Evolutionary conservation across 306 rosid species (phyloP).

Genomic region (Vigna nakashimae): DNA sequence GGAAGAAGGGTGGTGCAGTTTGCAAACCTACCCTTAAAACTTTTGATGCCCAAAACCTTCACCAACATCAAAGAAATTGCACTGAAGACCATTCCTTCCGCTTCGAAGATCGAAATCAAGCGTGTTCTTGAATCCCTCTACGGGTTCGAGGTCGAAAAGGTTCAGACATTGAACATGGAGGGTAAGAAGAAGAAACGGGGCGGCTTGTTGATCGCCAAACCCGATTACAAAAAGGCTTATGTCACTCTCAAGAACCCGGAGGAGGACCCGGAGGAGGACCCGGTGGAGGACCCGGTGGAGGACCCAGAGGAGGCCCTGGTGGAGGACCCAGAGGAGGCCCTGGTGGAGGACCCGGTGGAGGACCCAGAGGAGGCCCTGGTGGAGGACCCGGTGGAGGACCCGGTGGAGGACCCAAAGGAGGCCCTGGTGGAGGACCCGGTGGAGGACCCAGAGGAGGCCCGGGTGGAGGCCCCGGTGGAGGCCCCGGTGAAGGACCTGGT

Average conservation of each 20-base stretch:
- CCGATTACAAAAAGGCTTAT: constrained; percentile 89
- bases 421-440: too few species aligned
- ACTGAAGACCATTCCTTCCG: constrained; percentile 88
- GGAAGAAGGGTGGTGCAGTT: constrained; percentile 59
- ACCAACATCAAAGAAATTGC: constrained; percentile 83
- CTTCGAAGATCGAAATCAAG: constrained; percentile 94
- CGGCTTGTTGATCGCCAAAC: constrained; percentile 66
- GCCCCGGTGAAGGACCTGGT: too few species aligned
- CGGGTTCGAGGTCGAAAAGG: constrained; percentile 86
- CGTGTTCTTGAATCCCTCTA: constrained; percentile 88
- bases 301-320: too few species aligned
- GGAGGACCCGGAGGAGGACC: too few species aligned
- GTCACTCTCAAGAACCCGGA: constrained; percentile 67
- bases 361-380: accelerated
- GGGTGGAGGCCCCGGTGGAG: too few species aligned
- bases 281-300: too few species aligned
- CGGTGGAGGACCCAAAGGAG: too few species aligned
- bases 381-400: too few species aligned
- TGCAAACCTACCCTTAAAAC: constrained; percentile 91
- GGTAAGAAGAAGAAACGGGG: constrained; percentile 89
- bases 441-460: too few species aligned
- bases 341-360: too few species aligned
- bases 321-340: too few species aligned
- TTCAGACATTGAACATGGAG: constrained; percentile 83
- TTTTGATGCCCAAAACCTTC: constrained; percentile 77